Evolutionary conservation across 2,329 filamentous ascomycete genomes (phyloP), one percentile per base, ranked within the genome.

Genomic region (Claviceps purpurea): DNA sequence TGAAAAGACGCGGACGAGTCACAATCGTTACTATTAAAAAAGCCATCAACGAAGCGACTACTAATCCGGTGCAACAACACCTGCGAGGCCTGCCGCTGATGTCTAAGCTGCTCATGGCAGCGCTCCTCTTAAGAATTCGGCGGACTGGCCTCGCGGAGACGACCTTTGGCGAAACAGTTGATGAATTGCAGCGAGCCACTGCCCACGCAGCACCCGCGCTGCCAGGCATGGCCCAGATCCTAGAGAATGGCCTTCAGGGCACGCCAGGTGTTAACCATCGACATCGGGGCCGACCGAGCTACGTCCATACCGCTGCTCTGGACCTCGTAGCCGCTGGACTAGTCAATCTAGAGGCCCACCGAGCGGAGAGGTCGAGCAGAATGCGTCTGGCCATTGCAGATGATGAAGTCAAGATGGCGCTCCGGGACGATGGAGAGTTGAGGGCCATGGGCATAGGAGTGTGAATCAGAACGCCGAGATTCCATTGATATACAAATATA

Each of bases 21-120:
- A 96, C 89, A 1, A 96, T 97, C 62, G 82, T 86, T 50, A 96
- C 89, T 4, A 86, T 97, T 65, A 95, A 95, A 67, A 83, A 87
- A 63, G 93, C 93, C 39, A 97, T 98, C 67, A 87, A 87, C 61
- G 93, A 98, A 70, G 90, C 91, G 5, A 97, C 91, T 0, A 89
- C 87, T 4, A 95, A 88, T 52, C 93, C 93, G 2, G 73, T 96
- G 53, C 91, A 96, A 64, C 88, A 93, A 64, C 89, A 89, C 62
- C 77, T 98, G 39, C 85, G 89, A 49, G 79, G 82, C 18, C 77
- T 97, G 22, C 88, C 93, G 0, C 76, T 96, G 43, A 78, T 84
- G 26, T 83, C 85, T 13, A 96, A 96, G 63, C 73, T 97, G 39
- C 82, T 97, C 59, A 80, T 98, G 50, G 84, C 88, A 1, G 89